A percentile compares a stretch with the other conserved stretches of the same genome.
Evolutionary conservation across 2,329 filamentous ascomycete species (phyloP).

Genomic region (Triangularia setosa): DNA sequence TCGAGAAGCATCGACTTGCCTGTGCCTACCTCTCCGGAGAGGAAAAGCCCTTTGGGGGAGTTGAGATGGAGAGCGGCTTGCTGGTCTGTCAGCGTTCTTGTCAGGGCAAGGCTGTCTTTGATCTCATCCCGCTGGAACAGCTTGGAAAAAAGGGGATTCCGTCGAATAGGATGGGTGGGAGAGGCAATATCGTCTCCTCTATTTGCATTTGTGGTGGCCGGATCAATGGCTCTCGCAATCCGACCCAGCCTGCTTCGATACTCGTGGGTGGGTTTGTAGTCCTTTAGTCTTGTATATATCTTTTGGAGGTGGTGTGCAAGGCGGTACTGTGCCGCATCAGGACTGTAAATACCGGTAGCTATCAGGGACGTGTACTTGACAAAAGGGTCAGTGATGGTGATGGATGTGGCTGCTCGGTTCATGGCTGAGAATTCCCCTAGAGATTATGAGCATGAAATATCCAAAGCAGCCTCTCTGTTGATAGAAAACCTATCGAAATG

Average conservation of each 20-base stretch:
- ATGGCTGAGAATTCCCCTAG: conserved; percentile 24
- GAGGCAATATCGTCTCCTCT: conserved; percentile 42
- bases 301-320: conserved; percentile 73
- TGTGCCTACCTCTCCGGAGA: conserved; percentile 78
- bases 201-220: conserved; percentile 28
- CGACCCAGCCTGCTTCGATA: conserved; percentile 63
- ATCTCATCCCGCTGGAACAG: conserved; percentile 55
- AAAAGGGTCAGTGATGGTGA: conserved; percentile 67
- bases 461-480: background rate
- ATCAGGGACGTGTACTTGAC: conserved; percentile 72
- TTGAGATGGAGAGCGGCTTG: conserved; percentile 68
- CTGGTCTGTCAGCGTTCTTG: conserved; percentile 63
- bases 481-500: background rate
- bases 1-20: conserved; percentile 85
- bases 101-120: conserved; percentile 61
- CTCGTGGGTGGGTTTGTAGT: conserved; percentile 70
- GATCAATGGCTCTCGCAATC: conserved; percentile 48
- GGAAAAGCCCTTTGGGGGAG: conserved; percentile 69
- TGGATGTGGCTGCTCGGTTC: conserved; percentile 40
- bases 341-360: conserved; percentile 60
- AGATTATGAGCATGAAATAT: background rate
- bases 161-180: conserved; percentile 52
- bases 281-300: conserved; percentile 69
- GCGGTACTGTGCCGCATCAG: conserved; percentile 69
- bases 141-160: conserved; percentile 56